phyloP scores from a whole-genome alignment of 345 rosid species.

The Brassica incana region DNA sequence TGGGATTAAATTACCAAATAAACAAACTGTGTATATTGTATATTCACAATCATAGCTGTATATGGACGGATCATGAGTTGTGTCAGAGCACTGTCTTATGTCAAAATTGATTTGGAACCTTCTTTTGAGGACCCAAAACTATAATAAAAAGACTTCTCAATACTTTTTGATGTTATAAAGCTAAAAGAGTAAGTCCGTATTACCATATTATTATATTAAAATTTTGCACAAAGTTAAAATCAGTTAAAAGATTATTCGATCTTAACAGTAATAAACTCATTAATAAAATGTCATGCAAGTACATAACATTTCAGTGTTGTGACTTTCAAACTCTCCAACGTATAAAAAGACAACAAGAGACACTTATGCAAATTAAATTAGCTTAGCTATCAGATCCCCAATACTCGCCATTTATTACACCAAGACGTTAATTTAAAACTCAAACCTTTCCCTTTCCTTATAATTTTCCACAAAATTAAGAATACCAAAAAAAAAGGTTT shows the following conservation, averaged over 20 bases:
- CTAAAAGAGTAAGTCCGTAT: not conserved
- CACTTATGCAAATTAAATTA: not conserved
- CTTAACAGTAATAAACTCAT: not conserved
- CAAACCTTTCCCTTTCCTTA: conserved; percentile 10
- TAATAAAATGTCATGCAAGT: conserved; percentile 18
- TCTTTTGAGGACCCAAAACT: conserved; percentile 24
- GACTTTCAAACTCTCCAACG: too few species aligned
- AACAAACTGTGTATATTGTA: not conserved
- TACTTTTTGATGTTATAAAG: conserved; percentile 1
- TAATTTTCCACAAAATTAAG: conserved; percentile 14
- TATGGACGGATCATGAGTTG: conserved; percentile 32
- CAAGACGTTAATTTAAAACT: conserved; percentile 29
- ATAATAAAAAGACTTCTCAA: not conserved
- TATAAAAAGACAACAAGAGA: too few species aligned
- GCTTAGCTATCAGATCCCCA: conserved; percentile 36
- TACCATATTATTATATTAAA: conserved; percentile 4
- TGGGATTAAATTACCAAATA: conserved; percentile 4
- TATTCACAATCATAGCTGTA: conserved; percentile 24
- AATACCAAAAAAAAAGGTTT: not conserved
- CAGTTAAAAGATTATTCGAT: not conserved
- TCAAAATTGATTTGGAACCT: conserved; percentile 38
- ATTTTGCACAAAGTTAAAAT: not conserved
- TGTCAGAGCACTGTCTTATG: conserved; percentile 38
- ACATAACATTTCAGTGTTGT: not conserved
- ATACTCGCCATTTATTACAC: conserved; percentile 40